Evolutionary conservation across 73 alveolate species (phyloP).

Genomic region (Tetrahymena borealis): DNA sequence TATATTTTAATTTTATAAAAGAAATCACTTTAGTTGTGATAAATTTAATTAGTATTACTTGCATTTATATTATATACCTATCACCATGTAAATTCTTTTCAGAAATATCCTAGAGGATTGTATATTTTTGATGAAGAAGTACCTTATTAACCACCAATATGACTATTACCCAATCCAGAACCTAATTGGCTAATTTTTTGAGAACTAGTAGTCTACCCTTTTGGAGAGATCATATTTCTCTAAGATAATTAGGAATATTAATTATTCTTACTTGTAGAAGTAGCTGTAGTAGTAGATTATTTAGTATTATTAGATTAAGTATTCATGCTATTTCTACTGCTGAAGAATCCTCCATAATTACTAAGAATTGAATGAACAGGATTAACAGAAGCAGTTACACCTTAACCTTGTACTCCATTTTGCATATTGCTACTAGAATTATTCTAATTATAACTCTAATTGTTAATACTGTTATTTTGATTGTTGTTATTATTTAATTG

Average conservation of each 20-base stretch:
- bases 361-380: background rate
- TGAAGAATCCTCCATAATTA: background rate
- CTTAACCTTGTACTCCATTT: background rate
- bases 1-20: too few species aligned
- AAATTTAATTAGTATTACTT: too few species aligned
- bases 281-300: background rate
- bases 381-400: background rate
- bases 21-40: too few species aligned
- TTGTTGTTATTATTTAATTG: background rate
- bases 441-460: background rate
- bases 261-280: background rate
- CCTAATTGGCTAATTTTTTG: background rate
- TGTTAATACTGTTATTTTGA: background rate
- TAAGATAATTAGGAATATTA: background rate
- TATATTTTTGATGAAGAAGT: background rate
- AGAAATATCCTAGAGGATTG: background rate
- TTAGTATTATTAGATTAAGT: background rate
- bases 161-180: background rate
- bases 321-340: background rate
- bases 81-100: background rate
- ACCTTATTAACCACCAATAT: background rate
- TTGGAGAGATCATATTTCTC: background rate
- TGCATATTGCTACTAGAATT: background rate
- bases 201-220: background rate
- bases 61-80: too few species aligned